These are phyloP conservation scores for Schwanniomyces etchellsii DNA, from an alignment of 1,139 yeast species.

Conservation along the genomic window DNA sequence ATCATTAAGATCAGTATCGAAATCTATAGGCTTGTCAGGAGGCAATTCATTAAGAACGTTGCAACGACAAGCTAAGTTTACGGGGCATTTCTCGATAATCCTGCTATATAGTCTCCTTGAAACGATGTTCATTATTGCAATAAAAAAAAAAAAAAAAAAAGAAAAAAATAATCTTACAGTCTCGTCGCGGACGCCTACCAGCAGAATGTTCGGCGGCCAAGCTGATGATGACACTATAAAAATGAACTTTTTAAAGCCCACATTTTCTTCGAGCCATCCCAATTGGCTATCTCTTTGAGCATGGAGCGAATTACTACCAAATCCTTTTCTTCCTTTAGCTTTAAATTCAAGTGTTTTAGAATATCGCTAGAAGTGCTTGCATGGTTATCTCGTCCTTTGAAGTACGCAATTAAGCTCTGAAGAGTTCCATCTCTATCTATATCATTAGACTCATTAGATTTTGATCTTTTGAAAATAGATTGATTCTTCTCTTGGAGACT, in stretches of 20 bases:
- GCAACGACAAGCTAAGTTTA: constrained; percentile 59
- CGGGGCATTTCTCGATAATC: constrained; percentile 35
- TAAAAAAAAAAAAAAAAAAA: neutral
- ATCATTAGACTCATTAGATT: constrained; percentile 4
- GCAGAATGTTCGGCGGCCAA: too few species aligned
- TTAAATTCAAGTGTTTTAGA: constrained; percentile 42
- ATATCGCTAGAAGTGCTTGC: constrained; percentile 58
- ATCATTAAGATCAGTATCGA: constrained; percentile 29
- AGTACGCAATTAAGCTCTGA: constrained; percentile 26
- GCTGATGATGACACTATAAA: too few species aligned
- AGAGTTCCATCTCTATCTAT: constrained; percentile 28
- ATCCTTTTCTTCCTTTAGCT: constrained; percentile 47
- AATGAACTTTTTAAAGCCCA: constrained; percentile 68
- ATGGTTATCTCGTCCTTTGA: constrained; percentile 27
- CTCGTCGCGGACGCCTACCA: too few species aligned
- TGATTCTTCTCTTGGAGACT: constrained; percentile 17
- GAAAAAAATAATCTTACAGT: too few species aligned
- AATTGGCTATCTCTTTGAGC: constrained; percentile 61
- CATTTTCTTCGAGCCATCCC: constrained; percentile 52
- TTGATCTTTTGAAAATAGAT: constrained; percentile 19
- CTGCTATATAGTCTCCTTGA: constrained; percentile 6
- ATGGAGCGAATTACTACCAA: constrained; percentile 63
- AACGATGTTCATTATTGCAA: constrained; percentile 3
- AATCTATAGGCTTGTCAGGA: constrained; percentile 35
- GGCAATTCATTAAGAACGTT: constrained; percentile 46